These are phyloP conservation scores for Porcisia deanei DNA, from an alignment of 208 protist species.

Conservation along the genomic window DNA sequence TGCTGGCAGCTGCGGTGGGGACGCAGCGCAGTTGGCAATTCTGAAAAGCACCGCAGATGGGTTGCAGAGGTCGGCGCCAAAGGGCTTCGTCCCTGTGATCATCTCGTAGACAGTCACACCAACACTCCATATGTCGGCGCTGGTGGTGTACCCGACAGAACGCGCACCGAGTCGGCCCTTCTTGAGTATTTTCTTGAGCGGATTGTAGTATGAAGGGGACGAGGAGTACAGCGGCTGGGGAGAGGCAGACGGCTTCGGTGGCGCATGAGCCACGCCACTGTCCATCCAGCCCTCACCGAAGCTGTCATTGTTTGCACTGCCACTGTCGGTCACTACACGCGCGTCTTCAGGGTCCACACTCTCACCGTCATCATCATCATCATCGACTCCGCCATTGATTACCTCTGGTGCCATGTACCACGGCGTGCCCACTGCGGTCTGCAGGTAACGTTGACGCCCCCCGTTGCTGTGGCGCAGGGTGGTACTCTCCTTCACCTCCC, in stretches of 20 bases:
- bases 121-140: conserved; percentile 86
- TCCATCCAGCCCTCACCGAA: conserved; percentile 21
- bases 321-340: not conserved
- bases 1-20: conserved; percentile 55
- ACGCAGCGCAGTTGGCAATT: conserved; percentile 50
- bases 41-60: conserved; percentile 70
- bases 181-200: conserved; percentile 35
- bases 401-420: conserved; percentile 95
- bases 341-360: not conserved
- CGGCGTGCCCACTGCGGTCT: conserved; percentile 86
- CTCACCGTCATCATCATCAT: conserved; percentile 39
- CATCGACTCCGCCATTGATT: conserved; percentile 53
- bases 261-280: not conserved
- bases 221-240: conserved; percentile 19
- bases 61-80: conserved; percentile 59
- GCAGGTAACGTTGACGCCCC: conserved; percentile 39
- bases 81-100: conserved; percentile 75
- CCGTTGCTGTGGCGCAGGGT: not conserved
- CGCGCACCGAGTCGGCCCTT: conserved; percentile 15
- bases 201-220: conserved; percentile 36
- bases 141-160: conserved; percentile 62
- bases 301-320: not conserved
- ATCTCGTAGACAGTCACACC: conserved; percentile 89
- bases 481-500: not conserved
- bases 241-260: not conserved